Evolutionary conservation across 192 early-diverging fungal genomes (phyloP), one percentile per base, ranked within the genome.

Genomic region (Mortierella hygrophila): DNA sequence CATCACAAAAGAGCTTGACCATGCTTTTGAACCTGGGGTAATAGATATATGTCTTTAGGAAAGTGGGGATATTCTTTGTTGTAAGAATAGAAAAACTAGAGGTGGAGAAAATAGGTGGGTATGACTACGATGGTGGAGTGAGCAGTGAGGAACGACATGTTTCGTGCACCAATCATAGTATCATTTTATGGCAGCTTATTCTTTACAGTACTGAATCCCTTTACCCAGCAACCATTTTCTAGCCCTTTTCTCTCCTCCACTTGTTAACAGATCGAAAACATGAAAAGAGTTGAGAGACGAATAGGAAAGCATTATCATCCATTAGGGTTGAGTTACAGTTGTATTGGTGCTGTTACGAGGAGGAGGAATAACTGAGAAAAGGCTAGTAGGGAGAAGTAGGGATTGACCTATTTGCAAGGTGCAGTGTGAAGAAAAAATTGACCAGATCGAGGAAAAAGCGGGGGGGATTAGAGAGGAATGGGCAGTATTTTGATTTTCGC

Each of bases 341-440:
- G 18, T 16, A 52, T 16, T 52, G 49, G 49, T 52, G 49, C 49
- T 52, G 49, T 52, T 52, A 52, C 49, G 49, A 52, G 20, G 18
- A 16, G 49, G 18, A 21, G 49, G 20, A 18, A 52, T 21, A 21
- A 4, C 18, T 21, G 49, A 52, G 18, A 52, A 52, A 52, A 52
- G 49, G 49, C 21, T 52, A 32, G 60, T 32, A 65, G 60, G 60
- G 26, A 65, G 60, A 65, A 65, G 60, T 65, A 65, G 60, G 60
- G 10, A 65, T 15, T 15, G 11, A 2, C 11, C 11, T 15, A 10
- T 13, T 9, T 29, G 9, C 11, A 29, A n/a, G 8, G 23, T n/a
- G n/a, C 55, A n/a, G 23, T 26, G 21, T 52, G 18, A 52, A n/a
- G n/a, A 6, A 6, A 46, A 11, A 46, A 46, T 29, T 15, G 60